These are phyloP conservation scores for Botrytis pseudocinerea DNA, from an alignment of 2,329 filamentous ascomycete species.

Conservation along the genomic window DNA sequence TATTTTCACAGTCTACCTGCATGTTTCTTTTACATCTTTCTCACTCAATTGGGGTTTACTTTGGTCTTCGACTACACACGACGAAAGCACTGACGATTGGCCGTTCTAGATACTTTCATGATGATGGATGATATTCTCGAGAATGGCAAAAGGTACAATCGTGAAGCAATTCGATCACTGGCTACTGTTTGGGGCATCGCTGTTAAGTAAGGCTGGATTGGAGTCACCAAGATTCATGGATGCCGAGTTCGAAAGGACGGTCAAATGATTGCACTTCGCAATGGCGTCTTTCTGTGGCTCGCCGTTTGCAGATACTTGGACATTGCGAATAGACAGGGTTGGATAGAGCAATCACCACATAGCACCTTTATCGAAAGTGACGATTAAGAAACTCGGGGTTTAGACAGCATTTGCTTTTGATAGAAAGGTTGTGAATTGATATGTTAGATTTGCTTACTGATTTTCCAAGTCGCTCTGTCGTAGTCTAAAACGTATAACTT, in stretches of 20 bases:
- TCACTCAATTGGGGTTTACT: not conserved
- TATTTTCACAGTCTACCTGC: not conserved
- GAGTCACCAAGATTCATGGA: not conserved
- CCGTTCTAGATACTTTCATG: conserved; percentile 28
- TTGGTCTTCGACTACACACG: not conserved
- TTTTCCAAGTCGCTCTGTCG: not conserved
- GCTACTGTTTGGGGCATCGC: conserved; percentile 3
- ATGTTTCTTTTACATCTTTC: not conserved
- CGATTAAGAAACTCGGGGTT: not conserved
- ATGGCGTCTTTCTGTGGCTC: not conserved
- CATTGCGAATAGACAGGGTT: not conserved
- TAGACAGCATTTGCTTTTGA: not conserved
- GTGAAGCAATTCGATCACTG: conserved; percentile 27
- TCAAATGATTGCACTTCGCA: not conserved
- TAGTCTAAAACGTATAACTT: not conserved
- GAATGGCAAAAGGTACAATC: conserved; percentile 29
- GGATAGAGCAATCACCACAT: not conserved
- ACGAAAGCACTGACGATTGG: not conserved
- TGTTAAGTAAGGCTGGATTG: not conserved
- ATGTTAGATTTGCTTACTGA: too few relatives aligned
- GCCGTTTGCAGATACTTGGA: not conserved
- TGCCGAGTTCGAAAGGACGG: not conserved
- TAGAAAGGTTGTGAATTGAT: not conserved
- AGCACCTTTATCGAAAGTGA: not conserved
- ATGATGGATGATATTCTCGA: conserved; percentile 31